A percentile compares a stretch with the other conserved stretches of the same genome.
Conservation (phyloP, 495 filamentous ascomycete species). For the Penicillium canescens region DNA sequence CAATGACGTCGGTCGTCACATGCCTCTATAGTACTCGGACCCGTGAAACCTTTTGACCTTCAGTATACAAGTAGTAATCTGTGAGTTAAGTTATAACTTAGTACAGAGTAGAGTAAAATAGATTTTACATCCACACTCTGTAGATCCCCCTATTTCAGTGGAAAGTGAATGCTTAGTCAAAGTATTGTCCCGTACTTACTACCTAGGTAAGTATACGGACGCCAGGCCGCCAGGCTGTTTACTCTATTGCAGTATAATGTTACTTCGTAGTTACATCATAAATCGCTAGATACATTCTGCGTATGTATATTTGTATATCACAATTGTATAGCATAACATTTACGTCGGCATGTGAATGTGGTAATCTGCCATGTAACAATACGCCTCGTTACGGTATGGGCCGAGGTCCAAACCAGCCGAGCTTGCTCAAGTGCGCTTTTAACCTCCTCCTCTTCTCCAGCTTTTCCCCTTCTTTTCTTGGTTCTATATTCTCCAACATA, state of each 20-base stretch:
- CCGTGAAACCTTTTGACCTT: not conserved
- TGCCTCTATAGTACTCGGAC: slow-evolving; percentile 28
- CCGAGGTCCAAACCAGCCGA: slow-evolving; percentile 40
- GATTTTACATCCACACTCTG: not conserved
- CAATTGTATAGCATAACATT: not conserved
- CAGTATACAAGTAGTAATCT: not conserved
- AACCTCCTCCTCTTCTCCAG: slow-evolving; percentile 29
- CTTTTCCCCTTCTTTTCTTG: slow-evolving; percentile 23
- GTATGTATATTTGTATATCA: not conserved
- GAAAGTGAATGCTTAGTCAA: too few species aligned
- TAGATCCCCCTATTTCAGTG: too few species aligned
- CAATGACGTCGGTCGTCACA: slow-evolving; percentile 33
- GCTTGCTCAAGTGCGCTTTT: slow-evolving; percentile 41
- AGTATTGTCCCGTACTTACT: not conserved
- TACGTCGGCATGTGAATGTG: slow-evolving; percentile 41
- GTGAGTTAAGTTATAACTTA: too few species aligned
- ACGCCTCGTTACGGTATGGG: slow-evolving; percentile 22
- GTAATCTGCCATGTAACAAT: slow-evolving; percentile 32
- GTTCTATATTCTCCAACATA: slow-evolving; percentile 12
- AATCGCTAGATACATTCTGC: not conserved
- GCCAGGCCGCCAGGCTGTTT: too few species aligned
- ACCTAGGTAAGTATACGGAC: too few species aligned
- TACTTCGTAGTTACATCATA: too few species aligned
- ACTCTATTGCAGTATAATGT: too few species aligned
- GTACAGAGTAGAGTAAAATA: not conserved